phyloP scores from a whole-genome alignment of 208 protist genomes.

The Leptomonas pyrrhocoris region DNA sequence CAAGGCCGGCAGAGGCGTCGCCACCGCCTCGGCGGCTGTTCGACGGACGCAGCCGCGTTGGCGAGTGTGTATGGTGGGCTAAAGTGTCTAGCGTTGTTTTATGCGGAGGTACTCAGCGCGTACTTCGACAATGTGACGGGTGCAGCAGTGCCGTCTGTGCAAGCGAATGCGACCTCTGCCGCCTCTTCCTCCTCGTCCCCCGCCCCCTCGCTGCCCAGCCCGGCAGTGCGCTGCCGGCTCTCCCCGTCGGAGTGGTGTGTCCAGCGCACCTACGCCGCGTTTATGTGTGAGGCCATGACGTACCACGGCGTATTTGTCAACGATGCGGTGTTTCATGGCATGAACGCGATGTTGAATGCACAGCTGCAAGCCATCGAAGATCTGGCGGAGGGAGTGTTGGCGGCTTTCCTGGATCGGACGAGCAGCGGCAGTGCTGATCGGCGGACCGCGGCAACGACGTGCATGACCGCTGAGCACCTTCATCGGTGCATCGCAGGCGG shows the following conservation, averaged over 20 bases:
- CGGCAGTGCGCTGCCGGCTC: conserved; percentile 19
- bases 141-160: not conserved
- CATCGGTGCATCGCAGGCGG: conserved; percentile 12
- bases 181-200: not conserved
- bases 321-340: conserved; percentile 34
- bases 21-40: not conserved
- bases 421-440: not conserved
- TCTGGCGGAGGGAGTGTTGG: conserved; percentile 22
- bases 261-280: conserved; percentile 54
- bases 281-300: conserved; percentile 74
- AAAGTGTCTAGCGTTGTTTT: conserved; percentile 17
- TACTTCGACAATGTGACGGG: conserved; percentile 18
- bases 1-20: not conserved
- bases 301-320: conserved; percentile 78
- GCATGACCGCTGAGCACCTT: conserved; percentile 8
- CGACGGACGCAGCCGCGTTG: not conserved
- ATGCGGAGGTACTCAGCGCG: conserved; percentile 9
- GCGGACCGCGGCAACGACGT: not conserved
- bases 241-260: conserved; percentile 36
- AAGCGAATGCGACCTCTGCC: not conserved
- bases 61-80: conserved; percentile 16
- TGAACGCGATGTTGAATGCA: conserved; percentile 42
- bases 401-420: not conserved
- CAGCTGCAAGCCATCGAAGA: conserved; percentile 40
- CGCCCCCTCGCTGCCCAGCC: not conserved